These are phyloP conservation scores for Dactylonectria macrodidyma DNA, from an alignment of 2,329 filamentous ascomycete genomes.

Conservation along the genomic window DNA sequence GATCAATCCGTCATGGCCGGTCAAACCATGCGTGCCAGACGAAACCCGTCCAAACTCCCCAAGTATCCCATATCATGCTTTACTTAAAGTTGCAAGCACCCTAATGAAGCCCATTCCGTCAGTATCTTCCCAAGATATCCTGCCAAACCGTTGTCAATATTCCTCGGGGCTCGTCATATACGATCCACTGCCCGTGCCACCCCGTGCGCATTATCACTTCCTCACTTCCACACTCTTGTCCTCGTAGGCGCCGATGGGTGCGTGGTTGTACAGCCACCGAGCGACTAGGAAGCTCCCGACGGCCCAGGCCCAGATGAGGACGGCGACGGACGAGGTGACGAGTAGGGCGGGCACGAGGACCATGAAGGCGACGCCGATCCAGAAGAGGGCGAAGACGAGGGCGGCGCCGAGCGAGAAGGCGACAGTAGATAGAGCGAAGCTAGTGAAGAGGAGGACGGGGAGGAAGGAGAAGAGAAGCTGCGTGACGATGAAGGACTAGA, in stretches of 20 bases:
- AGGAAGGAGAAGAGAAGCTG: slow-evolving; percentile 77
- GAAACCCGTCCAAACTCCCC: slow-evolving; percentile 10
- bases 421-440: slow-evolving; percentile 75
- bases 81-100: slow-evolving; percentile 1
- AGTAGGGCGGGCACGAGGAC: slow-evolving; percentile 79
- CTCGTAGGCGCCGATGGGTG: slow-evolving; percentile 42
- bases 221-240: slow-evolving; percentile 40
- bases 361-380: slow-evolving; percentile 76
- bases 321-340: slow-evolving; percentile 73
- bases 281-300: slow-evolving; percentile 70
- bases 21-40: not conserved
- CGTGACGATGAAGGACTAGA: slow-evolving; percentile 76
- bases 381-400: slow-evolving; percentile 77
- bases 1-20: not conserved
- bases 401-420: slow-evolving; percentile 74
- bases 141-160: slow-evolving; percentile 8
- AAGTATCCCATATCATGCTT: slow-evolving; percentile 4
- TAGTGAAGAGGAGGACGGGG: slow-evolving; percentile 77
- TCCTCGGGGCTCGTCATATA: not conserved
- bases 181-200: not conserved
- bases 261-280: slow-evolving; percentile 61
- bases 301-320: slow-evolving; percentile 78
- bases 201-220: slow-evolving; percentile 39
- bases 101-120: not conserved
- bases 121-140: slow-evolving; percentile 18